Evolutionary conservation across 345 rosid species (phyloP).

Genomic region (Populus nigra): DNA sequence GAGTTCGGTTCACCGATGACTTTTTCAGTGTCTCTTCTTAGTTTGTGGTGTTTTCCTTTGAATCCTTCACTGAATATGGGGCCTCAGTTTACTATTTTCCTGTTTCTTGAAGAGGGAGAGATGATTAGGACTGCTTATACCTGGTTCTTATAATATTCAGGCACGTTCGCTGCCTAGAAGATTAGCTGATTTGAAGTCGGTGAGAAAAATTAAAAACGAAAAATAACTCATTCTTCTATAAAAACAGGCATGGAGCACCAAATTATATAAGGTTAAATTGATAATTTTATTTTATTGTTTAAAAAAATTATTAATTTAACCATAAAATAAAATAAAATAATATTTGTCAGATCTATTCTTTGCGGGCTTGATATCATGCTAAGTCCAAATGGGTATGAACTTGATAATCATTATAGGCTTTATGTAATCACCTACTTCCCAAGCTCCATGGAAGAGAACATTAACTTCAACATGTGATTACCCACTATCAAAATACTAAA

Average conservation of each 20-base stretch:
- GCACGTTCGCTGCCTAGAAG: not conserved
- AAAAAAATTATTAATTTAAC: no score
- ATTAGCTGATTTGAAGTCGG: not conserved
- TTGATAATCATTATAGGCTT: rapidly evolving
- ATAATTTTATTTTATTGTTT: no score
- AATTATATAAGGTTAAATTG: no score
- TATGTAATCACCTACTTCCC: no score
- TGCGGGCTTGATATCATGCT: rapidly evolving
- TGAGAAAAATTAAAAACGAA: not conserved
- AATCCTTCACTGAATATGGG: conserved; percentile 37
- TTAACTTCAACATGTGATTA: no score
- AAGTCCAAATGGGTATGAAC: rapidly evolving
- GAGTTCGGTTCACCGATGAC: conserved; percentile 25
- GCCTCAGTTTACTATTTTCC: not conserved
- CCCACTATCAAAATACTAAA: no score
- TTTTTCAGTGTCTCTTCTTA: conserved; percentile 1
- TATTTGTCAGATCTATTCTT: rapidly evolving
- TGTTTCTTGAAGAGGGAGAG: not conserved
- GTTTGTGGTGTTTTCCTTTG: conserved; percentile 14
- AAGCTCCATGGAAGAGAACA: no score
- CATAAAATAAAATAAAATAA: no score
- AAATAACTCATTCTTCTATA: no score
- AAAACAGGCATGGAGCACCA: no score
- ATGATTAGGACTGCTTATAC: not conserved
- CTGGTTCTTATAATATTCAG: not conserved